These are phyloP conservation scores for Myochromella boudieri DNA, from an alignment of 768 basidiomycete genomes.

Conservation along the genomic window DNA sequence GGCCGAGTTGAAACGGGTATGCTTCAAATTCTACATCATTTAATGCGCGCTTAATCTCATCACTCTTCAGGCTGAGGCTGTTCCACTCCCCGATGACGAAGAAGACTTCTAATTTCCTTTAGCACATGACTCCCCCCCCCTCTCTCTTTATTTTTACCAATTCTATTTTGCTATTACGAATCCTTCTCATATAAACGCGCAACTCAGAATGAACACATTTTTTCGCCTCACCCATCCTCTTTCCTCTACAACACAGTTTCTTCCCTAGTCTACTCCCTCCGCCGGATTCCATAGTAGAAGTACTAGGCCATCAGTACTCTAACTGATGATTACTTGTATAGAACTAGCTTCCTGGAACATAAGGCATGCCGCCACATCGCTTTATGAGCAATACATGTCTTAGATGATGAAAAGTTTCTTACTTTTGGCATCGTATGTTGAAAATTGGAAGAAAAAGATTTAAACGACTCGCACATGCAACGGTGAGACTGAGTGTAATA, in stretches of 20 bases:
- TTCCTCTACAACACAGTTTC: conserved; percentile 4
- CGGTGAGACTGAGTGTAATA: no score
- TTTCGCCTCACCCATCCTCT: conserved; percentile 15
- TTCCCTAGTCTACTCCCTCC: conserved; percentile 13
- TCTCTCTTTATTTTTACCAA: conserved; percentile 13
- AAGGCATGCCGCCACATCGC: no score
- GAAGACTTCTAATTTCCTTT: conserved; percentile 65
- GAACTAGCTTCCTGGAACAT: conserved; percentile 12
- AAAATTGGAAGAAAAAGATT: not conserved
- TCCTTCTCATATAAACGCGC: conserved; percentile 25
- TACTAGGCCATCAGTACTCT: conserved; percentile 13
- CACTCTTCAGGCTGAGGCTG: conserved; percentile 67
- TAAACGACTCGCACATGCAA: no score
- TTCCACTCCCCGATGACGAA: conserved; percentile 98
- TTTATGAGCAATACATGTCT: not conserved
- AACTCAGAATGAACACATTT: conserved; percentile 24
- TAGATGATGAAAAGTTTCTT: no score
- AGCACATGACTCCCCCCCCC: conserved; percentile 10
- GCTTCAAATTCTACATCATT: conserved; percentile 5
- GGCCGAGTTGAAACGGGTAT: conserved; percentile 68
- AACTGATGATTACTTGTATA: conserved; percentile 17
- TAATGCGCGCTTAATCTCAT: not conserved
- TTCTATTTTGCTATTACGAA: conserved; percentile 21
- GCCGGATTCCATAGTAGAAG: conserved; percentile 17
- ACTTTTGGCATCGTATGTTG: not conserved